Percentiles rank a stretch among this genome's conserved stretches.
These are phyloP conservation scores for Omphalotus guepiniiformis DNA, from an alignment of 768 basidiomycete species.

Conservation along the genomic window DNA sequence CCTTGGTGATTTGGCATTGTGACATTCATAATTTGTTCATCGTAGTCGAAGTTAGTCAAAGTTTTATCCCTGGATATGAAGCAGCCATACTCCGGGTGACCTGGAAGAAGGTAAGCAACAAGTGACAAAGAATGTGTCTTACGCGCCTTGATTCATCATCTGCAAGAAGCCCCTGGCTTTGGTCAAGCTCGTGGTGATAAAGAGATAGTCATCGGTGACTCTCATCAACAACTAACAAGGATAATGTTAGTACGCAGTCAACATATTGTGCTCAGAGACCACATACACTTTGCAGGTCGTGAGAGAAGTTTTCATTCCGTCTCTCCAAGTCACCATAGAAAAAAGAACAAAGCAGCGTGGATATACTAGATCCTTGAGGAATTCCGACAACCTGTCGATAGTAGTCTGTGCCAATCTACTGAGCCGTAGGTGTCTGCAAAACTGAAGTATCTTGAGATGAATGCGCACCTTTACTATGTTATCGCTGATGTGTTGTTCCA, in stretches of 20 bases:
- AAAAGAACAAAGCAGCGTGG: constrained; percentile 87
- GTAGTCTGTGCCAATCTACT: constrained; percentile 73
- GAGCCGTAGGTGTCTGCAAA: neutral
- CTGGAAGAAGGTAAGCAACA: constrained; percentile 29
- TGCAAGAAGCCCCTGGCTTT: constrained; percentile 68
- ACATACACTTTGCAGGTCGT: constrained; percentile 61
- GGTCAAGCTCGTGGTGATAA: constrained; percentile 62
- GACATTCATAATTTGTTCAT: constrained; percentile 48
- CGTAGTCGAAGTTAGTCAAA: constrained; percentile 77
- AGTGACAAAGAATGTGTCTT: neutral
- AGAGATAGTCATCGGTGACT: constrained; percentile 93
- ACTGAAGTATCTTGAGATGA: neutral
- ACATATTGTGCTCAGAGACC: neutral
- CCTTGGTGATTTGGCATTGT: constrained; percentile 42
- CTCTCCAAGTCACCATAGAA: constrained; percentile 92
- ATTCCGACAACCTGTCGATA: constrained; percentile 93
- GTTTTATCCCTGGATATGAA: constrained; percentile 89
- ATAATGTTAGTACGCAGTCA: neutral
- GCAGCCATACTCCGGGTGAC: constrained; percentile 94
- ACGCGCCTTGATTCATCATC: constrained; percentile 68
- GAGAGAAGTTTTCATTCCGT: constrained; percentile 45
- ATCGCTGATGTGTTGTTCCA: constrained; percentile 86
- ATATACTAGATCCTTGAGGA: constrained; percentile 97
- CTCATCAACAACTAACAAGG: constrained; percentile 64
- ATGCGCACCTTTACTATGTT: constrained; percentile 81